Evolutionary conservation across 768 basidiomycete genomes (phyloP).

Genomic region (Mycena pura): DNA sequence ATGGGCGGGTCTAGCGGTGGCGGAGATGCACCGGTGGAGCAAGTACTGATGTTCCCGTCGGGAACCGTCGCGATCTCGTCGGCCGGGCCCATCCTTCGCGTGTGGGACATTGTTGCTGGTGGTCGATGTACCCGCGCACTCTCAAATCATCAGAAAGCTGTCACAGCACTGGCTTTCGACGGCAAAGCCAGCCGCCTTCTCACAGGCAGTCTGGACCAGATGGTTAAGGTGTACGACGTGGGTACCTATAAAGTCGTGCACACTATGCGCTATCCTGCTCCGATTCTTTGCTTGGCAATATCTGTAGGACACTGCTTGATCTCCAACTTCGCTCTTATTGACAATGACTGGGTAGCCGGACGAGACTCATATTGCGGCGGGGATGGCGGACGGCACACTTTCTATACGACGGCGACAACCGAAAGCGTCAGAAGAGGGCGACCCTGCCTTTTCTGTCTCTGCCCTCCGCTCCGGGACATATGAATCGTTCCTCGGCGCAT

Average conservation of each 20-base stretch:
- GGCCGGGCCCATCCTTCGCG: conserved; percentile 89
- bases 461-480: conserved; percentile 62
- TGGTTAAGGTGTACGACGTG: conserved; percentile 99
- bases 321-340: not conserved
- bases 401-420: conserved; percentile 90
- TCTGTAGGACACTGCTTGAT: conserved; percentile 64
- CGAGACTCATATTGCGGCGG: conserved; percentile 94
- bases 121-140: conserved; percentile 89
- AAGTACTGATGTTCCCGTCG: conserved; percentile 92
- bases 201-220: conserved; percentile 92
- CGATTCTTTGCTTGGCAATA: conserved; percentile 86
- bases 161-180: conserved; percentile 88
- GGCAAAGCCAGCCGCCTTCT: conserved; percentile 77
- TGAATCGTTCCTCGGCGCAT: conserved; percentile 68
- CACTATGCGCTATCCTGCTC: conserved; percentile 98
- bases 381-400: conserved; percentile 98
- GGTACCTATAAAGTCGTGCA: conserved; percentile 94
- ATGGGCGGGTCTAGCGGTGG: conserved; percentile 57
- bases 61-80: conserved; percentile 84
- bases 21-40: conserved; percentile 78
- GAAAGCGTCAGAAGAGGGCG: conserved; percentile 66
- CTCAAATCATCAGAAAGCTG: conserved; percentile 98
- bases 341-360: conserved; percentile 72
- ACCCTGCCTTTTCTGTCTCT: conserved; percentile 40
- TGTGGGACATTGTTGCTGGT: conserved; percentile 95